Conservation (phyloP, 2,329 filamentous ascomycete genomes). For the Xylaria sp. region DNA sequence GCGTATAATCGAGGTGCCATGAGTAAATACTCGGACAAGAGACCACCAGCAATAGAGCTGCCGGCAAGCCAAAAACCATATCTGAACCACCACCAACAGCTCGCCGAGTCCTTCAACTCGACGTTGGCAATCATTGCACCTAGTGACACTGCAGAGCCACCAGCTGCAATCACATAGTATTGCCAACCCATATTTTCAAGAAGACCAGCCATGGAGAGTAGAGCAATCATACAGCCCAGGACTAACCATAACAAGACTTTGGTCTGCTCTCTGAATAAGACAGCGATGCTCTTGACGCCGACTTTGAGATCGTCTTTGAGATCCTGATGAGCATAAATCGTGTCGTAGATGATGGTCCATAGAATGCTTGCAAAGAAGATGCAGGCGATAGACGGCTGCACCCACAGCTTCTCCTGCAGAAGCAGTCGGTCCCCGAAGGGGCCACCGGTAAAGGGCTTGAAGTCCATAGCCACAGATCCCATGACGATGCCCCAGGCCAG, state of each 20-base stretch:
- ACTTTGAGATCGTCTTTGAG: slow-evolving; percentile 42
- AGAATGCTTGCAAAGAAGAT: slow-evolving; percentile 40
- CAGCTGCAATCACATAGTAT: slow-evolving; percentile 34
- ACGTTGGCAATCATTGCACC: slow-evolving; percentile 40
- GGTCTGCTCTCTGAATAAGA: slow-evolving; percentile 37
- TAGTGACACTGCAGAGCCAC: slow-evolving; percentile 35
- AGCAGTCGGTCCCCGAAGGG: slow-evolving; percentile 27
- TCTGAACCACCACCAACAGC: slow-evolving; percentile 43
- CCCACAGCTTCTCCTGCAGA: slow-evolving; percentile 22
- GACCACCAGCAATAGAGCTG: slow-evolving; percentile 36
- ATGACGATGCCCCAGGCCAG: slow-evolving; percentile 42
- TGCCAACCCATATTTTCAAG: slow-evolving; percentile 29
- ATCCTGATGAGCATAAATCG: slow-evolving; percentile 46
- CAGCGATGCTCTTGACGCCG: slow-evolving; percentile 44
- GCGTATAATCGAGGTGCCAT: slow-evolving; percentile 24
- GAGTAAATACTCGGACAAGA: slow-evolving; percentile 31
- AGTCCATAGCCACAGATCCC: slow-evolving; percentile 38
- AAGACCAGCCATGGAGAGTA: slow-evolving; percentile 31
- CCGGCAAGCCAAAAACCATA: slow-evolving; percentile 42
- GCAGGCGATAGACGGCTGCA: slow-evolving; percentile 33
- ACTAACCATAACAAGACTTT: slow-evolving; percentile 35
- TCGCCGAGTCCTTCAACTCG: slow-evolving; percentile 37
- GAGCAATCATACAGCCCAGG: slow-evolving; percentile 33
- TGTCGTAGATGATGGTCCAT: slow-evolving; percentile 45
- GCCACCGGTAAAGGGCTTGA: slow-evolving; percentile 33